Conservation (phyloP, 2,329 filamentous ascomycete genomes). For the Pestalotiopsis sp. region DNA sequence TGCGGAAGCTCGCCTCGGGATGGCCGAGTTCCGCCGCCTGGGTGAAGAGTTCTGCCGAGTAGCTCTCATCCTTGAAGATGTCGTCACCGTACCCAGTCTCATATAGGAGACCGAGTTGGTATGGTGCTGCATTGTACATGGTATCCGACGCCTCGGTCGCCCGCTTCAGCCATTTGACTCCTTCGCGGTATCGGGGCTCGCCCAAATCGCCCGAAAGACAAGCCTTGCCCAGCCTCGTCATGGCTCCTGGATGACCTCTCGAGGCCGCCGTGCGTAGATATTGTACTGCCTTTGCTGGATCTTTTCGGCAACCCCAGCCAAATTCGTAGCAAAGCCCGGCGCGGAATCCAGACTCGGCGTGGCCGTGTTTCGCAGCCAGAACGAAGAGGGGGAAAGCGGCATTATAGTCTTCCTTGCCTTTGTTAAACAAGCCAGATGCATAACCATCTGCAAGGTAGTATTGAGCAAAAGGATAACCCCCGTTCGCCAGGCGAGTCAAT, state of each 20-base stretch:
- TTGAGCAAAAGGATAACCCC: conserved; percentile 93
- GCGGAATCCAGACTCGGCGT: conserved; percentile 93
- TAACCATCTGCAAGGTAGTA: conserved; percentile 97
- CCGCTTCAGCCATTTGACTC: conserved; percentile 94
- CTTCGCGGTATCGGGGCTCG: conserved; percentile 83
- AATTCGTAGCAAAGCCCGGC: conserved; percentile 96
- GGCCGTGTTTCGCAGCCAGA: conserved; percentile 92
- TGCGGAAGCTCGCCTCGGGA: conserved; percentile 78
- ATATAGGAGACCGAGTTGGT: conserved; percentile 85
- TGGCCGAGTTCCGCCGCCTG: conserved; percentile 93
- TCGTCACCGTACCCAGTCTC: conserved; percentile 94
- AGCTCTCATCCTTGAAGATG: conserved; percentile 86
- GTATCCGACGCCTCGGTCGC: conserved; percentile 86
- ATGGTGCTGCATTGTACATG: conserved; percentile 92
- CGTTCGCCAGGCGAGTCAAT: conserved; percentile 81
- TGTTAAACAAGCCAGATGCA: conserved; percentile 92
- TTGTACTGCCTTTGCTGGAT: conserved; percentile 89
- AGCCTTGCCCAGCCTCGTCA: conserved; percentile 88
- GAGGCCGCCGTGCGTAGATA: conserved; percentile 89
- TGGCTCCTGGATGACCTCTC: conserved; percentile 93
- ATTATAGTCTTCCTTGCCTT: conserved; percentile 89
- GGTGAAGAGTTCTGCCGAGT: conserved; percentile 92
- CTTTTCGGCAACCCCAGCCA: conserved; percentile 92
- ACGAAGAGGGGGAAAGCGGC: conserved; percentile 92
- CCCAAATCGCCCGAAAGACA: conserved; percentile 90